Evolutionary conservation across 805 yeast genomes (phyloP), one percentile per base, ranked within the genome.

Genomic region (Hemisphaericaspora nanyangensis): DNA sequence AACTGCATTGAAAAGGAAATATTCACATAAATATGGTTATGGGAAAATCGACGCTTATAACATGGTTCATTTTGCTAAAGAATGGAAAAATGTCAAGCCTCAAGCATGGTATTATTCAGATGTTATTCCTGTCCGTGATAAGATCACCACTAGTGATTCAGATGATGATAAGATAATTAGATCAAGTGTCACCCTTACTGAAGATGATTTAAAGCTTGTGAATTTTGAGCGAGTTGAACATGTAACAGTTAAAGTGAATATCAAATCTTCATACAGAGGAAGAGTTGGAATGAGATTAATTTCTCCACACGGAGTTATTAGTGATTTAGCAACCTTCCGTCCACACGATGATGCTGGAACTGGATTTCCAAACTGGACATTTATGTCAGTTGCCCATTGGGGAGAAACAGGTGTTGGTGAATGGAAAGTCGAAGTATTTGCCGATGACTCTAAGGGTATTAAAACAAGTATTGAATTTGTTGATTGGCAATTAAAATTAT

Each of bases 301-400:
- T 6, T 84, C 96, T 3, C 99, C 99, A 4, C 52, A 60, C 24
- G 95, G 95, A 1, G 70, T 85, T 22, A 65, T 65, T 7, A 87
- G 96, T 15, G 76, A 79, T 32, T 70, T 93, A 44, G 96, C 93
- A 0, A 75, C 80, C 17, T 70, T 71, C 15, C 75, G 99, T 50
- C 63, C 62, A 6, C 48, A 61, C 15, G 99, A 93, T 59, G 47
- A 41, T 7, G 69, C 79, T 5, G 45, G 49, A 2, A 66, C 56
- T 1, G 95, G 96, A 0, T 84, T 87, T 47, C 50, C 56, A 5
- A 71, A 84, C 49, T 93, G 99, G 99, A 85, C 86, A 1, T 93
- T 93, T 55, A 87, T 90, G 87, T 77, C 91, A 8, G 98, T 93
- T n/a, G 97, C 95, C 1, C 98, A 93, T 58, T 93, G 98, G 97